Evolutionary conservation across 306 rosid genomes (phyloP), one percentile per base, ranked within the genome.

Genomic region (Cicer bijugum): DNA sequence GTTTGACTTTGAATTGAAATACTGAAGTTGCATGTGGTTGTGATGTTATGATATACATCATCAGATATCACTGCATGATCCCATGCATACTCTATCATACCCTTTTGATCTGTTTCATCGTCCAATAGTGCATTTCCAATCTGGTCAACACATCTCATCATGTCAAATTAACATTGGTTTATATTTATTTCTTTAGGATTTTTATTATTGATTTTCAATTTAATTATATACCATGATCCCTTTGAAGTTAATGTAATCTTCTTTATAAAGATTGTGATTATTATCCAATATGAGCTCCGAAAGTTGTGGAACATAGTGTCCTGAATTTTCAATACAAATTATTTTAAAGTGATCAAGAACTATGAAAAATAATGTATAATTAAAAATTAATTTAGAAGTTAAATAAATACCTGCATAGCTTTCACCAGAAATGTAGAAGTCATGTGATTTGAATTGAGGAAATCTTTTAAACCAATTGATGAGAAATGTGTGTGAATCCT

Each of bases 261-360:
- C 75, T 37, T 82, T 64, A 40, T 17, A 7, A 8, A 71, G 47
- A 52, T 82, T 53, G 1, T 52, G 80, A 53, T 89, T 91, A 10
- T 74, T 73, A 10, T 85, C 81, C 9, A 82, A 76, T 64, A 91
- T 88, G 45, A 85, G 87, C 74, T 92, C 88, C 1, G 96, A 88
- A 40, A 92, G 92, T 71, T 92, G 96, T 5, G 96, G 91, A 82
- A 80, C 98, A 69, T 92, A 92, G 73, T 92, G 98, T 50, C 98
- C 98, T 92, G 89, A 77, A 66, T 62, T 43, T 35, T 43, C 33
- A 23, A 23, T 42, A 60, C 47, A 59, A 66, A 37, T 72, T 40
- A 50, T 6, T 59, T 37, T 40, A 4, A 39, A 28, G 6, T 39
- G 5, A 28, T 28, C 12, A 46, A 46, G 4, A 69, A 69, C 4